Conservation (phyloP, 805 yeast species). For the Wickerhamomyces tratensis region DNA sequence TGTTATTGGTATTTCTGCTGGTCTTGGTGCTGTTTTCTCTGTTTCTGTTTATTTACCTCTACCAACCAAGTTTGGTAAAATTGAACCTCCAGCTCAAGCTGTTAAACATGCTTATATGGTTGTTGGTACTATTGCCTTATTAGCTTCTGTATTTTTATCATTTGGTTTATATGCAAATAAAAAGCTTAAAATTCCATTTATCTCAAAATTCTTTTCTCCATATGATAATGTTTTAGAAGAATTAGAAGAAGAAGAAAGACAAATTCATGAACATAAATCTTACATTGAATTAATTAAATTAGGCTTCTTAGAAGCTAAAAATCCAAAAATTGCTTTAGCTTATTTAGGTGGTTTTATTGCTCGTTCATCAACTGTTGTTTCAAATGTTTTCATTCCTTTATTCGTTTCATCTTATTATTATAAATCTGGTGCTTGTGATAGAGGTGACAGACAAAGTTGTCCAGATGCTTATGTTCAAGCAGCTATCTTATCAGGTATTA, state of each 20-base stretch:
- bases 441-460: constrained; percentile 31
- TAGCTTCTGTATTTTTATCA: constrained; percentile 28
- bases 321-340: constrained; percentile 41
- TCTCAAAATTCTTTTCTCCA: constrained; percentile 15
- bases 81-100: constrained; percentile 31
- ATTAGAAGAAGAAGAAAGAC: constrained; percentile 18
- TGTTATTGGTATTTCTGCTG: constrained; percentile 50
- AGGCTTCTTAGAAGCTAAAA: constrained; percentile 40
- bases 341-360: constrained; percentile 56
- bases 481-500: constrained; percentile 62
- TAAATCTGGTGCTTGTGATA: constrained; percentile 38
- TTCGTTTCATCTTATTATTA: constrained; percentile 48
- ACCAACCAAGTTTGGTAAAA: constrained; percentile 38
- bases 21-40: constrained; percentile 59
- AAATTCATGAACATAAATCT: constrained; percentile 5
- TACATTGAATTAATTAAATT: constrained; percentile 32
- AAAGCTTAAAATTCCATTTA: constrained; percentile 17
- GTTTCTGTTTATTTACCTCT: constrained; percentile 46
- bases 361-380: constrained; percentile 49
- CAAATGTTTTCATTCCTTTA: constrained; percentile 53
- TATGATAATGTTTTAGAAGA: constrained; percentile 24
- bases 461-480: constrained; percentile 56
- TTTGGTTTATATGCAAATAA: constrained; percentile 36
- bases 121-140: constrained; percentile 33
- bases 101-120: constrained; percentile 38